Conservation (phyloP, 139 green algal species). For the Chlorella vulgaris region DNA sequence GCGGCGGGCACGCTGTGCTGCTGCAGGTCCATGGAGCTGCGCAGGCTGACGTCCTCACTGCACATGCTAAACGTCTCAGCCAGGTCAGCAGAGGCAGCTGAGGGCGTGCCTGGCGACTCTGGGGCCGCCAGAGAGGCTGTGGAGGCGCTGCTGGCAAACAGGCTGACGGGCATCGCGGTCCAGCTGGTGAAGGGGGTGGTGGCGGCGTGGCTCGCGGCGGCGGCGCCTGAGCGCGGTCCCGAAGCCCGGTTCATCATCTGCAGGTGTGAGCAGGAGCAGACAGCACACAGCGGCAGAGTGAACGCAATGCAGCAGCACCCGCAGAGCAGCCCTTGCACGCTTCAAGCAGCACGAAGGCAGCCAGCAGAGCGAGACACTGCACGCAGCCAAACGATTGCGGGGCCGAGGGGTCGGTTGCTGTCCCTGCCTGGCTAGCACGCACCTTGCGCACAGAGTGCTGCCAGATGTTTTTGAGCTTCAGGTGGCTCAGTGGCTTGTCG, state of each 20-base stretch:
- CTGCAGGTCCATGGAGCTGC: not conserved
- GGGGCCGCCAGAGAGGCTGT: not conserved
- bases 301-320: too few species aligned
- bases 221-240: not conserved
- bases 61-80: constrained; percentile 13
- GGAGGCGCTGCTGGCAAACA: not conserved
- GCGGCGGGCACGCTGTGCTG: not conserved
- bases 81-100: constrained; percentile 16
- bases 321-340: too few species aligned
- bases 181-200: not conserved
- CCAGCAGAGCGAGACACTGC: too few species aligned
- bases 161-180: not conserved
- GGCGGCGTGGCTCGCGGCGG: not conserved
- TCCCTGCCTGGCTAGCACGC: not conserved
- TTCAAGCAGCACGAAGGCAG: too few species aligned
- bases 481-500: constrained; percentile 70
- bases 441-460: constrained; percentile 84
- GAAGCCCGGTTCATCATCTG: constrained; percentile 27
- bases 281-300: too few species aligned
- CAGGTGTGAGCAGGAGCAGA: not conserved
- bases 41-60: not conserved
- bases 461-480: constrained; percentile 88
- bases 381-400: too few species aligned
- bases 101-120: constrained; percentile 38
- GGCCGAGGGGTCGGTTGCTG: not conserved